Evolutionary conservation across 108 stramenopile genomes (phyloP).

Genomic region (Cyclostephanos tholiformis): DNA sequence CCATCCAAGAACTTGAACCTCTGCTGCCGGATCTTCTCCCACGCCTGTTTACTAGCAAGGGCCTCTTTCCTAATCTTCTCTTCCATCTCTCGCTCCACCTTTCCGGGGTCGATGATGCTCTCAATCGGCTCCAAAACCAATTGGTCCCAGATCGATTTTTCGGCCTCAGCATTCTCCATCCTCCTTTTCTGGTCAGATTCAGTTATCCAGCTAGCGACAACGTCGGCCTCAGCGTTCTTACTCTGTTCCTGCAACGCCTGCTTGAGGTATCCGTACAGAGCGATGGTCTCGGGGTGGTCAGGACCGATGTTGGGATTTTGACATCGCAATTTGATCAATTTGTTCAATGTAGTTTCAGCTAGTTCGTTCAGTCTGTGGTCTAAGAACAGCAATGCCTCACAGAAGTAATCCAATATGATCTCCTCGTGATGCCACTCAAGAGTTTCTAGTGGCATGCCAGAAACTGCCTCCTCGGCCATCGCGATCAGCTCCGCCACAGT

Average conservation of each 20-base stretch:
- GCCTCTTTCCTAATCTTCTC: slow-evolving; percentile 79
- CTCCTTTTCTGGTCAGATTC: slow-evolving; percentile 35
- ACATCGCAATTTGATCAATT: slow-evolving; percentile 73
- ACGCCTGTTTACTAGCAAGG: slow-evolving; percentile 74
- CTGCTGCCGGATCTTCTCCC: slow-evolving; percentile 80
- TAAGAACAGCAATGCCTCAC: slow-evolving; percentile 82
- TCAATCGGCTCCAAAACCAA: slow-evolving; percentile 73
- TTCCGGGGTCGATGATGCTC: slow-evolving; percentile 83
- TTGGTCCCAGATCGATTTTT: slow-evolving; percentile 72
- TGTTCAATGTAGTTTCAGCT: slow-evolving; percentile 78
- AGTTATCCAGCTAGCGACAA: slow-evolving; percentile 46
- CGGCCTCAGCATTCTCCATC: slow-evolving; percentile 71
- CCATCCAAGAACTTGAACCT: slow-evolving; percentile 85
- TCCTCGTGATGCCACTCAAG: slow-evolving; percentile 92
- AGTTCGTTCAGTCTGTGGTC: slow-evolving; percentile 77
- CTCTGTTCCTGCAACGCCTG: slow-evolving; percentile 58
- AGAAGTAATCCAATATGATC: slow-evolving; percentile 88
- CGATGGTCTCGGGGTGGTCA: slow-evolving; percentile 78
- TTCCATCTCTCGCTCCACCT: slow-evolving; percentile 86
- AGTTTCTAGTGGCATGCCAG: slow-evolving; percentile 81
- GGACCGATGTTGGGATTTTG: slow-evolving; percentile 86
- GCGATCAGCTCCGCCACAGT: slow-evolving; percentile 87
- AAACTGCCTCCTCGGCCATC: slow-evolving; percentile 88
- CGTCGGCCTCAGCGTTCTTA: slow-evolving; percentile 71
- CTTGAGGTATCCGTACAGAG: slow-evolving; percentile 72